phyloP scores from a whole-genome alignment of 2,329 filamentous ascomycete genomes.

The Proliferodiscus dingleyae region DNA sequence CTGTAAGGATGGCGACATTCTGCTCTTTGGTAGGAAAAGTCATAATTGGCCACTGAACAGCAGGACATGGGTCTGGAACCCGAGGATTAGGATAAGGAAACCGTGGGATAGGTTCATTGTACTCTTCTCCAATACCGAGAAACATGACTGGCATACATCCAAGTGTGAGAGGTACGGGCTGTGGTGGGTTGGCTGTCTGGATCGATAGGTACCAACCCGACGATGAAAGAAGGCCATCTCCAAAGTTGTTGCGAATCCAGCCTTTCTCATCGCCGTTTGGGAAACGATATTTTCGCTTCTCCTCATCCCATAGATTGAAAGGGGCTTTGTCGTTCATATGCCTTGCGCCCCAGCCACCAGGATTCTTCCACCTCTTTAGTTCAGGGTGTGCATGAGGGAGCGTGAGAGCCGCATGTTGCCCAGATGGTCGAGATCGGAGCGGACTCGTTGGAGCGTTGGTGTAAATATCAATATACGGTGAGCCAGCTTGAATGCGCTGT shows the following conservation, averaged over 20 bases:
- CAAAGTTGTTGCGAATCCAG: slow-evolving; percentile 39
- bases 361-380: slow-evolving; percentile 15
- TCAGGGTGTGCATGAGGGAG: no score
- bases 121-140: slow-evolving; percentile 11
- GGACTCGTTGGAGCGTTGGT: slow-evolving; percentile 14
- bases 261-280: slow-evolving; percentile 7
- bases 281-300: slow-evolving; percentile 8
- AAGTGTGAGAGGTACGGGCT: slow-evolving; percentile 14
- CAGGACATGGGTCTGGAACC: slow-evolving; percentile 13
- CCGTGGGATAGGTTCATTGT: slow-evolving; percentile 10
- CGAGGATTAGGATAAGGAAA: slow-evolving; percentile 14
- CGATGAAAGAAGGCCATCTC: slow-evolving; percentile 31
- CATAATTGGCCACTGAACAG: slow-evolving; percentile 12
- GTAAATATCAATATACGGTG: slow-evolving; percentile 15
- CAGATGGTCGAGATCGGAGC: slow-evolving; percentile 11
- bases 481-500: slow-evolving; percentile 11
- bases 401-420: no score
- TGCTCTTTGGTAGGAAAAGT: slow-evolving; percentile 13
- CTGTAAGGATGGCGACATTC: slow-evolving; percentile 11
- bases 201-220: slow-evolving; percentile 16
- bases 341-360: slow-evolving; percentile 14
- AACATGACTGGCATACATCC: slow-evolving; percentile 17
- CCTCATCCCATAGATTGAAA: slow-evolving; percentile 15
- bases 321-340: slow-evolving; percentile 17
- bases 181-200: slow-evolving; percentile 15